Conservation (phyloP, 164 flowering plant species). For the Warburgia ugandensis region DNA sequence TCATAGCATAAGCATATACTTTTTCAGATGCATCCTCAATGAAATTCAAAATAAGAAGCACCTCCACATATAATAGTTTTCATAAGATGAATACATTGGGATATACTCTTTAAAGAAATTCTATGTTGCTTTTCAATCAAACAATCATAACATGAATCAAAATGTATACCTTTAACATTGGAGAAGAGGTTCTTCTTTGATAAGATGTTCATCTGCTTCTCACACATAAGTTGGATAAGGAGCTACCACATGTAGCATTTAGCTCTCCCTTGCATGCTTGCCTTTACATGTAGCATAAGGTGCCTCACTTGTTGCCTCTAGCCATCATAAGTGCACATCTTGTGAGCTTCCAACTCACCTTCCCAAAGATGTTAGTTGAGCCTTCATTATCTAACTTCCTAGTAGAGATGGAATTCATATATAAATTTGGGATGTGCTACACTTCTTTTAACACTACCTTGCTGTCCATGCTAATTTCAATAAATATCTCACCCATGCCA, state of each 20-base stretch:
- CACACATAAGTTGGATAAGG: neutral
- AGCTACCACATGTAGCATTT: neutral
- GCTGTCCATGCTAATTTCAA: neutral
- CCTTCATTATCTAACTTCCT: neutral
- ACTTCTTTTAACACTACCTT: neutral
- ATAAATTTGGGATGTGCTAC: neutral
- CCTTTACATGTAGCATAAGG: neutral
- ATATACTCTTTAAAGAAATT: neutral
- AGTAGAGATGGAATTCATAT: neutral
- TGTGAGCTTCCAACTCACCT: neutral
- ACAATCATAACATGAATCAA: constrained; percentile 4
- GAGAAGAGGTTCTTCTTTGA: too few species aligned
- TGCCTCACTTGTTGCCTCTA: neutral
- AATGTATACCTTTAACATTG: neutral
- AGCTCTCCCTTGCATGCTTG: neutral
- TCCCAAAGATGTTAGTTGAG: neutral
- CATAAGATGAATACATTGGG: neutral
- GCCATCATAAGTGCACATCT: too few species aligned
- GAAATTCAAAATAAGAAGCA: constrained; percentile 4
- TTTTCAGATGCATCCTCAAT: constrained; percentile 5
- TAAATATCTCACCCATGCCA: neutral
- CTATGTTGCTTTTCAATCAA: constrained; percentile 1
- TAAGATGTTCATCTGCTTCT: neutral
- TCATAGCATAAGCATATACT: neutral
- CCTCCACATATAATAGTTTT: neutral